phyloP scores from a whole-genome alignment of 2,329 filamentous ascomycete genomes.

The Waltergamsia citrina region DNA sequence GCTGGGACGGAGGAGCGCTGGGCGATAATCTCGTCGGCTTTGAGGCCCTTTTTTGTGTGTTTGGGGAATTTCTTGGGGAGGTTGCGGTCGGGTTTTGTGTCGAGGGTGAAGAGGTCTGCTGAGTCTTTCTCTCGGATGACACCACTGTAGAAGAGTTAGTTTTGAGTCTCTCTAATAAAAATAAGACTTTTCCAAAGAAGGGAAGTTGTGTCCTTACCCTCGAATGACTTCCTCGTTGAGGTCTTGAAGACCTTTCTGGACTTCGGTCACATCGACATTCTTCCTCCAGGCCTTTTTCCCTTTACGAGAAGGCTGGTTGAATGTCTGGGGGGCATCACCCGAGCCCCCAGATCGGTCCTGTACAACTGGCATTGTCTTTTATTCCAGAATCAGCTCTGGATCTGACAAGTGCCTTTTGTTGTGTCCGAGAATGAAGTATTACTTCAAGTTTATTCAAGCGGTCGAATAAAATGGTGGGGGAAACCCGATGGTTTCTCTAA shows the following conservation, averaged over 20 bases:
- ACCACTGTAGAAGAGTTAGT: conserved; percentile 48
- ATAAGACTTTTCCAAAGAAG: neutral
- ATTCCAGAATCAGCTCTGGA: too few relatives aligned
- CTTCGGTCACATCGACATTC: conserved; percentile 86
- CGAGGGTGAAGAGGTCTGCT: conserved; percentile 76
- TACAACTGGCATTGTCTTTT: conserved; percentile 49
- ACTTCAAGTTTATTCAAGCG: too few relatives aligned
- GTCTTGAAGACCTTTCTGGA: conserved; percentile 73
- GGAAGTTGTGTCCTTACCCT: conserved; percentile 47
- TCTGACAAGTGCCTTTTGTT: too few relatives aligned
- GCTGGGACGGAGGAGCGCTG: conserved; percentile 74
- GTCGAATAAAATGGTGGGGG: conserved; percentile 1
- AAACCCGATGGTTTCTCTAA: conserved; percentile 2
- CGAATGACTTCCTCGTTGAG: conserved; percentile 84
- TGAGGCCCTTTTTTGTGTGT: conserved; percentile 68
- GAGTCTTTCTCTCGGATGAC: conserved; percentile 76
- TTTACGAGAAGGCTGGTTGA: conserved; percentile 85
- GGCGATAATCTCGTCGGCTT: conserved; percentile 85
- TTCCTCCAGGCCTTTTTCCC: conserved; percentile 99
- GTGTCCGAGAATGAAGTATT: too few relatives aligned
- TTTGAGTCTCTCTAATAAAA: neutral
- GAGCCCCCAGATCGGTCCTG: conserved; percentile 33
- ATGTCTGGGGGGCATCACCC: conserved; percentile 61
- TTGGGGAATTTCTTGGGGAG: conserved; percentile 55
- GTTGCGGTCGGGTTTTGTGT: conserved; percentile 60